Evolutionary conservation across 2,329 filamentous ascomycete species (phyloP), one percentile per base, ranked within the genome.

Genomic region (Pseudogymnoascus sp.): DNA sequence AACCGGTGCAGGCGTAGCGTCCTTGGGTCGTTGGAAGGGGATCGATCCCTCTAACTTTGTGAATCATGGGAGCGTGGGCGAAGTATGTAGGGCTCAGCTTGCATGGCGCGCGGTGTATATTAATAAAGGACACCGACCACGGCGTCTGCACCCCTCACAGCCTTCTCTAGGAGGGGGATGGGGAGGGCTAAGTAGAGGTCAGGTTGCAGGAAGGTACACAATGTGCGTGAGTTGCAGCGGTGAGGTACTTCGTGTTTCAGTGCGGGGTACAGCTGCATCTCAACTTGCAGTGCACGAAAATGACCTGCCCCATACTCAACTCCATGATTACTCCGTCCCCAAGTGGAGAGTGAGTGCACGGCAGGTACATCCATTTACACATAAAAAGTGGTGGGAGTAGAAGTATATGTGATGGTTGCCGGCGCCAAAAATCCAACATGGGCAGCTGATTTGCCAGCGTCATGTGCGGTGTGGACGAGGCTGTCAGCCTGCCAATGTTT

Each of bases 361-460:
- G 41, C 11, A 29, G 24, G 41, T 47, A 47, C 41, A 29, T 1
- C 11, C 1, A 9, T 4, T 7, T 24, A 47, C 6, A 2, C 11
- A 29, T 29, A 47, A 47, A 29, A 29, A n/a, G 41, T 7, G 41
- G 41, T 10, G 41, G 41, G 17, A 17, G 6, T 47, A 24, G 41
- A 47, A 47, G 41, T 47, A 11, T 2, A 21, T 29, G 5, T 24
- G 21, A 47, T 47, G 41, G 41, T 47, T 29, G 41, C 24, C 29
- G 41, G 21, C 41, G 41, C 24, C 41, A 9, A 47, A 47, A 47
- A 17, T 17, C 5, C 5, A 29, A 15, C 41, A 47, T 47, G 41
- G 40, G 41, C 41, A 47, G 41, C 41, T 47, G 41, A 47, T 47
- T 47, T 47, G 41, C 41, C 24, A 47, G 41, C 11, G 41, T 47